A percentile compares a stretch with the other conserved stretches of the same genome.
These are phyloP conservation scores for Apiospora rasikravindrae DNA, from an alignment of 2,329 filamentous ascomycete genomes.

Conservation along the genomic window DNA sequence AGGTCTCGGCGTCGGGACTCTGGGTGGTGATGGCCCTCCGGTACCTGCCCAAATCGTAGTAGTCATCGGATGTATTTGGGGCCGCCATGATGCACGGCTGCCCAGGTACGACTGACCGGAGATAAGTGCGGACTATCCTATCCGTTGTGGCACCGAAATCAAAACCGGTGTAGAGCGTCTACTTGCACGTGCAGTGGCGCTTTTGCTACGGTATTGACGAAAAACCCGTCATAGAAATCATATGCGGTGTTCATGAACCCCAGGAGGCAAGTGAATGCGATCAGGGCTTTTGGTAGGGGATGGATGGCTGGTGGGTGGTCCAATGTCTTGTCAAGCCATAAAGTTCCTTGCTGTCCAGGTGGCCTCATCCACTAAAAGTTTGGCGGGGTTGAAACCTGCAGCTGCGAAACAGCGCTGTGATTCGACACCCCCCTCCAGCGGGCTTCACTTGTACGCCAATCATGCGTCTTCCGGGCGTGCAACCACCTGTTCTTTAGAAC, in stretches of 20 bases:
- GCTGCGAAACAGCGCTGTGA: not conserved
- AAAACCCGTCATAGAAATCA: no score
- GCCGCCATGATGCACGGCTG: not conserved
- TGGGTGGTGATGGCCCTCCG: slow-evolving; percentile 59
- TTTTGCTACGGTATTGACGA: not conserved
- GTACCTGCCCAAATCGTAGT: slow-evolving; percentile 69
- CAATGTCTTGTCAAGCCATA: not conserved
- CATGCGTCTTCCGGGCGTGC: no score
- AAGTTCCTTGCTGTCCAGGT: not conserved
- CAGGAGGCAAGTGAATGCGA: not conserved
- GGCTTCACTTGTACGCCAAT: not conserved
- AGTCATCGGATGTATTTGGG: slow-evolving; percentile 34
- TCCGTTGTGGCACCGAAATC: not conserved
- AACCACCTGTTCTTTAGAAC: not conserved
- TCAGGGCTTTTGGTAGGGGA: not conserved
- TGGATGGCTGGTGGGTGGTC: not conserved
- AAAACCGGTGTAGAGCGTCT: not conserved
- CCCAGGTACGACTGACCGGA: not conserved
- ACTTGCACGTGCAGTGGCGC: not conserved
- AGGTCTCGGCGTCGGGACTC: slow-evolving; percentile 59
- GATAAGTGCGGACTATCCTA: not conserved
- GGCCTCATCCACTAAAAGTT: not conserved
- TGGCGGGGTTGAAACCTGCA: not conserved
- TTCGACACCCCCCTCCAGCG: no score
- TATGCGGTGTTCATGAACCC: not conserved